Evolutionary conservation across 495 filamentous ascomycete species (phyloP).

Genomic region (Penicillium verhagenii): DNA sequence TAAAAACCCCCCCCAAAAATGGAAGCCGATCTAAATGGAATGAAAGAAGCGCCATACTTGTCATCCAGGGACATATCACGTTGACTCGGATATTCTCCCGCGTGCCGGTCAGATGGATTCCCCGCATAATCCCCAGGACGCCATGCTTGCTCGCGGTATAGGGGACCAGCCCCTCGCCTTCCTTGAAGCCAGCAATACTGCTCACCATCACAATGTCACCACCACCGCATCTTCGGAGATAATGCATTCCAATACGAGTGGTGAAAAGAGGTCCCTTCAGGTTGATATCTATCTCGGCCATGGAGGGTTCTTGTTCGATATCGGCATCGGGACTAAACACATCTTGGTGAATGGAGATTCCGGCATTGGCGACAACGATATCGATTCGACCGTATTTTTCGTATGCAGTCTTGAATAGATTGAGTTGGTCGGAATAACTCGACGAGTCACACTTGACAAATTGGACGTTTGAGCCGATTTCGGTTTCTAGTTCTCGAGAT

Average conservation of each 20-base stretch:
- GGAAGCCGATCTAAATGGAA: constrained; percentile 21
- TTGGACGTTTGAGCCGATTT: constrained; percentile 20
- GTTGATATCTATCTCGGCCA: constrained; percentile 46
- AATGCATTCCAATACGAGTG: constrained; percentile 38
- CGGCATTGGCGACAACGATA: constrained; percentile 51
- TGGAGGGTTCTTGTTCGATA: constrained; percentile 34
- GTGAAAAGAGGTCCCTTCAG: constrained; percentile 50
- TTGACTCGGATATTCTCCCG: constrained; percentile 48
- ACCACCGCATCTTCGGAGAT: constrained; percentile 26
- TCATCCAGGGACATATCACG: constrained; percentile 56
- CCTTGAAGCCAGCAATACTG: constrained; percentile 45
- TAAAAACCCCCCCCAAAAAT: too few species aligned
- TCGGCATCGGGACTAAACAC: constrained; percentile 44
- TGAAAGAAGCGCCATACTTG: constrained; percentile 37
- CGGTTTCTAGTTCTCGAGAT: constrained; percentile 17
- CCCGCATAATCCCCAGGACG: constrained; percentile 50
- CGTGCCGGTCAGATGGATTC: constrained; percentile 33
- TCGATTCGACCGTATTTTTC: constrained; percentile 50
- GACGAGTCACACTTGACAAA: constrained; percentile 35
- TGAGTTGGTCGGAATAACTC: constrained; percentile 31
- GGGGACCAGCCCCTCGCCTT: constrained; percentile 42
- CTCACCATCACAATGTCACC: constrained; percentile 37
- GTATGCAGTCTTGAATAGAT: constrained; percentile 45
- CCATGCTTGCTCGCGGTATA: constrained; percentile 53
- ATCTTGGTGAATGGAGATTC: constrained; percentile 43